Evolutionary conservation across 345 rosid species (phyloP).

Genomic region (Anacardium occidentale): DNA sequence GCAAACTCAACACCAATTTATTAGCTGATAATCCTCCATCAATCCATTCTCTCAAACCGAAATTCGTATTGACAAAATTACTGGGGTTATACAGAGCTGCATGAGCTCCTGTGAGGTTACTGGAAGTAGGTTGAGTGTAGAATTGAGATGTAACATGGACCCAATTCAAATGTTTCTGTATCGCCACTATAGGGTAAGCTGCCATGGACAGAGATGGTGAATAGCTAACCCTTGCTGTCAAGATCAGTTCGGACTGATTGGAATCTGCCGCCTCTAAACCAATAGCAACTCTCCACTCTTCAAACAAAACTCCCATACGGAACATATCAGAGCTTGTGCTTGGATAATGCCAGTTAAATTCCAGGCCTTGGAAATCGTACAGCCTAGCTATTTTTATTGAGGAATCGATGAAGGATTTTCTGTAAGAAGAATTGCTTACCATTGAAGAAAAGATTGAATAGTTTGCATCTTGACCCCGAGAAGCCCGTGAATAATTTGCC

Average conservation of each 20-base stretch:
- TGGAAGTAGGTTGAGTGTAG: neutral
- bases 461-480: conserved; percentile 5
- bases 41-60: neutral
- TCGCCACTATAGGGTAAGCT: neutral
- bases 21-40: conserved; percentile 14
- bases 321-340: neutral
- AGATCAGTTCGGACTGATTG: neutral
- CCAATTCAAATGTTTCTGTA: neutral
- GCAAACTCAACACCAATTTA: conserved; percentile 28
- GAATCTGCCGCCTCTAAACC: neutral
- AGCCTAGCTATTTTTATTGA: conserved; percentile 20
- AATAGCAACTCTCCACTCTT: conserved; percentile 1
- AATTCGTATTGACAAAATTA: neutral
- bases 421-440: conserved; percentile 14
- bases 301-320: too few relatives aligned
- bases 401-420: conserved; percentile 11
- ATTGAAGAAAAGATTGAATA: neutral
- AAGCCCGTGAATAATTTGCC: too few relatives aligned
- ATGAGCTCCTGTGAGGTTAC: neutral
- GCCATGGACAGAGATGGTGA: too few relatives aligned
- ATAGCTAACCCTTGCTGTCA: neutral
- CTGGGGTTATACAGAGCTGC: neutral
- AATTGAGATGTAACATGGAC: neutral
- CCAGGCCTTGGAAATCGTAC: conserved; percentile 19
- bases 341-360: neutral